Evolutionary conservation across 2,329 filamentous ascomycete species (phyloP).

Genomic region (Coniochaeta sp.): DNA sequence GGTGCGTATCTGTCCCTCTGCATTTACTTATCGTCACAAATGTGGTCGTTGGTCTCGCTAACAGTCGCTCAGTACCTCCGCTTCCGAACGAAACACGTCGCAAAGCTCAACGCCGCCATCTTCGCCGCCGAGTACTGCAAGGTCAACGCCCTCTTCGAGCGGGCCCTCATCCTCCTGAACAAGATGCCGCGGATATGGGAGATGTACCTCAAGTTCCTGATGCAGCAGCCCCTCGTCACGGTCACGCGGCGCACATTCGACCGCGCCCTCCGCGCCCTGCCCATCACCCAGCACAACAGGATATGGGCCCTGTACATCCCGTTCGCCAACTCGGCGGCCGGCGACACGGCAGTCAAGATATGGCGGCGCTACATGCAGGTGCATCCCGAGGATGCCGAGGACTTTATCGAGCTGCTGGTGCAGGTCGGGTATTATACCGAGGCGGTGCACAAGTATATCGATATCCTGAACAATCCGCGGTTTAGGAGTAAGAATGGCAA

Average conservation of each 20-base stretch:
- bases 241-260: constrained; percentile 84
- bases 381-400: constrained; percentile 89
- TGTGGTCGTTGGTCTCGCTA: constrained; percentile 5
- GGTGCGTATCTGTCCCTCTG: constrained; percentile 44
- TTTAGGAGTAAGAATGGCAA: constrained; percentile 93
- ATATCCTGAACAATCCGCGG: constrained; percentile 80
- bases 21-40: too few species aligned
- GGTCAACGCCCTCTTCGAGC: constrained; percentile 90
- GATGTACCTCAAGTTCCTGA: constrained; percentile 87
- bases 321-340: constrained; percentile 86
- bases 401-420: constrained; percentile 84
- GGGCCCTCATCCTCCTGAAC: constrained; percentile 85
- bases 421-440: constrained; percentile 82
- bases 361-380: constrained; percentile 97
- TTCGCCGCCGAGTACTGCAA: constrained; percentile 80
- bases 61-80: constrained; percentile 61
- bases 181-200: constrained; percentile 99
- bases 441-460: constrained; percentile 84
- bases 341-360: constrained; percentile 83
- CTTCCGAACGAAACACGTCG: constrained; percentile 74
- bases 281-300: constrained; percentile 89
- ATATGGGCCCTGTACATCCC: constrained; percentile 89
- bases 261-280: constrained; percentile 80
- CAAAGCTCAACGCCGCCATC: constrained; percentile 73
- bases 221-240: constrained; percentile 87